Base-by-base conservation (phyloP, 2,329 filamentous ascomycete species). In the Nigrospora oryzae region DNA sequence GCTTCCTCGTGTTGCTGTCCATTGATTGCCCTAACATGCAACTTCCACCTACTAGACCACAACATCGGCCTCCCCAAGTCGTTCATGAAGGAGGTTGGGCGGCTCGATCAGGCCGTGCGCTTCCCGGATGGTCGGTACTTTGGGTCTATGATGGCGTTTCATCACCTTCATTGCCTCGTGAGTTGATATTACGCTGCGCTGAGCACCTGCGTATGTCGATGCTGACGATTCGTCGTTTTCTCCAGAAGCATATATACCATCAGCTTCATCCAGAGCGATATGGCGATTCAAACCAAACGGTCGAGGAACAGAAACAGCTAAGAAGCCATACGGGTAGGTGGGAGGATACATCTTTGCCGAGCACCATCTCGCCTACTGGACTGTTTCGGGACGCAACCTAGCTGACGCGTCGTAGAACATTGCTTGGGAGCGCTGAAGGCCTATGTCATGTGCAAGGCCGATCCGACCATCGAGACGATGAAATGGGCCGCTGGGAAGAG, bases 391-490 rank as follows among this genome's bases (percentile, higher is more conserved):
- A 6, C 19, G 6, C 19, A 23, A 23, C 19, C 19, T 28, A 28
- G 23, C 23, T 28, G 23, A 28, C 23, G 23, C 23, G 23, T 4
- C 11, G 28, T 7, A 45, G 43, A 45, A 37, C 43, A 45, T 19
- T 45, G 43, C 16, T 35, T 45, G 30, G 43, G 43, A 28, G 43
- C 43, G 14, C 17, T 45, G 7, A 45, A 45, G 19, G 36, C 30
- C 5, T 45, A 45, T 19, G 32, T 45, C 10, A 45, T 45, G 43
- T 45, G 43, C 36, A 40, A 45, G 37, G 43, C 43, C 30, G 43
- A 45, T 19, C 14, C 35, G 8, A 40, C 43, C 3, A 32, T 45
- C 19, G 43, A 45, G 32, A 45, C 43, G 6, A 45, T 45, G 43
- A 28, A 40, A 12, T 45, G 43, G 43, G 38, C 32, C 16, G 14